phyloP scores from a whole-genome alignment of 2,329 filamentous ascomycete species.

The Exophiala sp. region DNA sequence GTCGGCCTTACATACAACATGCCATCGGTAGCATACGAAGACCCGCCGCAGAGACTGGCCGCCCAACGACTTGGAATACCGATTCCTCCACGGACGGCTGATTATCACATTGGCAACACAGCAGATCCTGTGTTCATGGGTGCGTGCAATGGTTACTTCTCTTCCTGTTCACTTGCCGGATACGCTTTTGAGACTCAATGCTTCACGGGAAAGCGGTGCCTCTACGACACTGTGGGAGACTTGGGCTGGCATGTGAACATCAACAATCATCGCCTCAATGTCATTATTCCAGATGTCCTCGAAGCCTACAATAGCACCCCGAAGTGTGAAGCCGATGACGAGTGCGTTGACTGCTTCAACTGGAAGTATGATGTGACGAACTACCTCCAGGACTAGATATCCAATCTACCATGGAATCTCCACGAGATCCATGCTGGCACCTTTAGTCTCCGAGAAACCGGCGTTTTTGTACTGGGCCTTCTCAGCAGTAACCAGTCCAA shows the following conservation, averaged over 20 bases:
- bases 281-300: slow-evolving; percentile 24
- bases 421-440: not conserved
- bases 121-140: slow-evolving; percentile 27
- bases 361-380: slow-evolving; percentile 18
- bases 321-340: slow-evolving; percentile 18
- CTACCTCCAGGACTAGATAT: not conserved
- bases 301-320: slow-evolving; percentile 24
- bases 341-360: slow-evolving; percentile 25
- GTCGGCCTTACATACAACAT: slow-evolving; percentile 21
- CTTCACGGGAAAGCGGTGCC: slow-evolving; percentile 20
- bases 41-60: slow-evolving; percentile 21
- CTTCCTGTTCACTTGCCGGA: slow-evolving; percentile 20
- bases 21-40: slow-evolving; percentile 22
- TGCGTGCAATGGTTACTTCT: slow-evolving; percentile 22
- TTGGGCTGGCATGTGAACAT: slow-evolving; percentile 24
- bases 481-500: slow-evolving; percentile 8
- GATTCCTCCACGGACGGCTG: slow-evolving; percentile 3
- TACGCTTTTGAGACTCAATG: slow-evolving; percentile 26
- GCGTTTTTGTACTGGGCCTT: slow-evolving; percentile 5
- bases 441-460: slow-evolving; percentile 10
- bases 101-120: slow-evolving; percentile 25
- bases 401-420: slow-evolving; percentile 2
- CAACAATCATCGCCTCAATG: slow-evolving; percentile 23
- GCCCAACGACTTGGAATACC: slow-evolving; percentile 22
- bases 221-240: slow-evolving; percentile 25